Base-by-base conservation (phyloP, 176 grass and related monocot species). In the Hyparrhenia diplandra region DNA sequence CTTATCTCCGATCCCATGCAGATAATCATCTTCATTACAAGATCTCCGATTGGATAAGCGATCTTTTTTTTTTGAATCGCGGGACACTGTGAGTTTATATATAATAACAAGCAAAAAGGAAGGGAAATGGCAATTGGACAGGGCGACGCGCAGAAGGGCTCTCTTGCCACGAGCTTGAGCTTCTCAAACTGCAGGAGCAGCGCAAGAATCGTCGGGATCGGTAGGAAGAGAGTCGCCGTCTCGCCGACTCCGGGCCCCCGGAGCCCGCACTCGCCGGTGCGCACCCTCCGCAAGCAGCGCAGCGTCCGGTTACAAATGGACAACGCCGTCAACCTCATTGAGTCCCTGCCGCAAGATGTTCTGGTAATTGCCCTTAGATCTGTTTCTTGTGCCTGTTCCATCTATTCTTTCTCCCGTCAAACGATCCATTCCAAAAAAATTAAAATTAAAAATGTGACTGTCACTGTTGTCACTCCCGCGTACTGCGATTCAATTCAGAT, bases 181-280 rank as follows among this genome's bases (percentile, higher is more conserved):
- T 87, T 89, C 23, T 62, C 79, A 4, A 68, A 49, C 37, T 61
- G 84, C 54, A 89, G 84, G 65, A 80, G 83, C 55, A 82, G 84
- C 54, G 88, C 97, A 7, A 79, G 86, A 28, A 91, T 91, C 70
- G 43, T 95, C 17, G 87, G 93, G n/a, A n/a, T n/a, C n/a, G n/a
- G n/a, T 49, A 82, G 90, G 77, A 99, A 96, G 82, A 87, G 97
- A 64, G 73, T 99, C 52, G 82, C 64, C n/a, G 42, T 89, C 68
- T 83, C 88, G 30, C 83, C 76, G 66, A 51, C 76, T 17, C 61
- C 87, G 9, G 40, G 67, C 61, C 62, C 76, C 62, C 67, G 82
- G 10, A 63, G 71, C 8, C 57, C 72, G 23, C 87, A 74, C 51
- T 91, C 86, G 30, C 88, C 81, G 37, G 67, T 80, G 36, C 51